Evolutionary conservation across 306 rosid genomes (phyloP).

Genomic region (Sicyos baderoa): DNA sequence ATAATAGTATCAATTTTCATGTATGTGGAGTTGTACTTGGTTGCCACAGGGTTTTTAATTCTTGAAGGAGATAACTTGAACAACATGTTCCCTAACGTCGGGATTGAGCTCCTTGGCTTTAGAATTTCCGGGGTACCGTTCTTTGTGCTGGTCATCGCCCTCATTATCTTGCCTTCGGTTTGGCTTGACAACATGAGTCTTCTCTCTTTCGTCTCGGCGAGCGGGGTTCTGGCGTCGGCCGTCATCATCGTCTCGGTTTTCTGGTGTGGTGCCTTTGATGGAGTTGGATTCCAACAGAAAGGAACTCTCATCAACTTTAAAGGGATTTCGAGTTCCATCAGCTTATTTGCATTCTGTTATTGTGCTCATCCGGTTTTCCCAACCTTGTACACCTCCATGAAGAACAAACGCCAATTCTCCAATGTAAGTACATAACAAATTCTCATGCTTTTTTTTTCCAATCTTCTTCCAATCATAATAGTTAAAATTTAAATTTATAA

Average conservation of each 20-base stretch:
- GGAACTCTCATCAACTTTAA: conserved; percentile 44
- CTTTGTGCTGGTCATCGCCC: conserved; percentile 45
- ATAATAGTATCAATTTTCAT: conserved; percentile 38
- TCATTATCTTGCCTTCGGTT: conserved; percentile 58
- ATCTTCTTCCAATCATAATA: no score
- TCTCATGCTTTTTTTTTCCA: no score
- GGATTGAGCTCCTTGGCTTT: conserved; percentile 34
- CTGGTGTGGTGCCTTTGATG: conserved; percentile 56
- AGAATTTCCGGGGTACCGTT: conserved; percentile 33
- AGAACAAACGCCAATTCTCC: conserved; percentile 60
- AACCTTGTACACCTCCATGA: conserved; percentile 67
- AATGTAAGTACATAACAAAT: conserved; percentile 42
- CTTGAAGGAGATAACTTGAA: conserved; percentile 72
- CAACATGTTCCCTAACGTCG: conserved; percentile 36
- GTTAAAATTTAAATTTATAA: no score
- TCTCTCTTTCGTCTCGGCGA: conserved; percentile 69
- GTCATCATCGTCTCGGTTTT: conserved; percentile 47
- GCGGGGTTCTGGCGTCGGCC: conserved; percentile 71
- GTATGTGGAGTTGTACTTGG: conserved; percentile 67
- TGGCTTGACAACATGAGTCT: conserved; percentile 68
- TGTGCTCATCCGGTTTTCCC: conserved; percentile 93
- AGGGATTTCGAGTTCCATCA: conserved; percentile 59
- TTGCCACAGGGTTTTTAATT: conserved; percentile 65
- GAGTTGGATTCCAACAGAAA: conserved; percentile 41
- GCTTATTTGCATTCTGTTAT: conserved; percentile 72